These are phyloP conservation scores for Phytophthora syringae DNA, from an alignment of 352 stramenopile genomes.

Conservation along the genomic window DNA sequence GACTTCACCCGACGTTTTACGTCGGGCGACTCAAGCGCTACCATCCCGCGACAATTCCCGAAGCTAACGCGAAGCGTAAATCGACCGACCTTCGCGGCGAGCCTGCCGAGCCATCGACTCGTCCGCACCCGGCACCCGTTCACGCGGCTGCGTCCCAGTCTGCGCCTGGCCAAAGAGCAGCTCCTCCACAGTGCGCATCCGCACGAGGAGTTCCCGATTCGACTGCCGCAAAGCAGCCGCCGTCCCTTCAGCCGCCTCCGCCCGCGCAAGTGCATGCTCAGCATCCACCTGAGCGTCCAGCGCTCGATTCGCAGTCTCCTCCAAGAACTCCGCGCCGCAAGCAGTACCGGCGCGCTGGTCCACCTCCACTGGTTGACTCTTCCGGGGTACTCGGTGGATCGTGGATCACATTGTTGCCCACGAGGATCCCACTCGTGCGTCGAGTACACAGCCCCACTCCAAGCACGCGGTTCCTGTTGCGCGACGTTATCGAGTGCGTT, in stretches of 20 bases:
- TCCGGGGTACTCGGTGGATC: constrained; percentile 6
- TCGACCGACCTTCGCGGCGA: too few species aligned
- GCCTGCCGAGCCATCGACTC: too few species aligned
- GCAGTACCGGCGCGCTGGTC: neutral
- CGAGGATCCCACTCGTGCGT: neutral
- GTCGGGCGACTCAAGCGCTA: too few species aligned
- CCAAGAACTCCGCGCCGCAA: neutral
- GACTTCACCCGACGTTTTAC: too few species aligned
- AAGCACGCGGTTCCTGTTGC: neutral
- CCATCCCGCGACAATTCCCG: too few species aligned
- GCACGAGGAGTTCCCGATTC: neutral
- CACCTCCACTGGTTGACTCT: constrained; percentile 11
- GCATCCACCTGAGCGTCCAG: neutral
- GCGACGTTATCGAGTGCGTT: constrained; percentile 2
- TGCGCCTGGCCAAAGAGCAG: neutral
- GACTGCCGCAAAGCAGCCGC: neutral
- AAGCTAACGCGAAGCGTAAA: too few species aligned
- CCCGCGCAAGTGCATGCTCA: neutral
- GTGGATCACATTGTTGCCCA: constrained; percentile 18
- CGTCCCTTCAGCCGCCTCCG: neutral
- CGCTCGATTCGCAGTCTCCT: neutral
- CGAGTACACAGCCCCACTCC: neutral
- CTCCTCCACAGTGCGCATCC: neutral
- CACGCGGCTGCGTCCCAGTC: too few species aligned
- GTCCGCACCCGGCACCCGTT: too few species aligned